Base-by-base conservation (phyloP, 2,329 filamentous ascomycete species). In the Aspergillus quadrilineatus region DNA sequence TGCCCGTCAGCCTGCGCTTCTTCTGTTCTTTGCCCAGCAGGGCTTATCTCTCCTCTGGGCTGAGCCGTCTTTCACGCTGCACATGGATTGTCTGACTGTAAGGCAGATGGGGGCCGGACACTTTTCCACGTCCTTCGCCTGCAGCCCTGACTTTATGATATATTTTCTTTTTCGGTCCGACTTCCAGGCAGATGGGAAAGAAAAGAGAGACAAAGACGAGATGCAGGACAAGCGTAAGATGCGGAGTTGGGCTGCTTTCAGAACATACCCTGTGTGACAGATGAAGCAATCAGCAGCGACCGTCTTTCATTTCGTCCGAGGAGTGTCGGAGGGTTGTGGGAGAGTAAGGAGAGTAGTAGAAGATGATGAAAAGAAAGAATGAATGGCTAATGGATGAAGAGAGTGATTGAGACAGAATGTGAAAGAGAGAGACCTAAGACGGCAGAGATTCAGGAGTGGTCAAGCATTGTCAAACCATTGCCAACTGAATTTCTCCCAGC, bases 251-350 rank as follows among this genome's bases (percentile, higher is more conserved):
- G 44, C 30, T 47, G 34, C 48, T 56, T 29, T 48, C 54, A 56
- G 50, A 56, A 56, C 56, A 39, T 62, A 63, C 61, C 34, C 60
- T 47, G 58, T 60, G 58, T 59, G 58, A 62, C 58, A 53, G 55
- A 56, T 59, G 53, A 58, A 57, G 50, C 59, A 52, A 56, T 55
- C 51, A 61, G 37, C 26, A 60, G 53, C 29, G 46, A 37, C 34
- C 44, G 44, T 44, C 14, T 43, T 51, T 60, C 58, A 60, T 60
- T 55, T 51, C 50, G 56, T 52, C 50, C 48, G 43, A 58, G 55
- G 46, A 41, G 46, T 50, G 42, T 39, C 44, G 37, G 17, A 37
- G 47, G 42, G 41, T 46, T 26, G 28, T 48, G 53, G 17, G 52
- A 17, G 44, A 53, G 22, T 22, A 22, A 49, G 46, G 42, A 54